Evolutionary conservation across 1,284 basidiomycete genomes (phyloP), one percentile per base, ranked within the genome.

Genomic region (Laetiporus sulphureus): DNA sequence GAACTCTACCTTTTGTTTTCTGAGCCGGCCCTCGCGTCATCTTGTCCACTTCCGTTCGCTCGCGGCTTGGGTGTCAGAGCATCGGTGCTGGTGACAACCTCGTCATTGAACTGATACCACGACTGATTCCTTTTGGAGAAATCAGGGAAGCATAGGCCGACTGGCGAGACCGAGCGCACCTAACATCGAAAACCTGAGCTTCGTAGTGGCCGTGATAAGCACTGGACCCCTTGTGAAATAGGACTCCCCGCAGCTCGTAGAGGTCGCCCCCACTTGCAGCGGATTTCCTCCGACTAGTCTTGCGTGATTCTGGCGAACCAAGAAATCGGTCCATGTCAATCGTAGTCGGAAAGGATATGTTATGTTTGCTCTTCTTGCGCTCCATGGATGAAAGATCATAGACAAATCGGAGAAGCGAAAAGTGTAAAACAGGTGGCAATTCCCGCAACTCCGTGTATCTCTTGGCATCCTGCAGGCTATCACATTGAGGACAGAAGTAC

Each of bases 21-120:
- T 13, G 20, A 27, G 6, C 23, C 23, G 4, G 34, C 12, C 33
- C 32, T 25, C 23, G 49, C 45, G 5, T 24, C 40, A 18, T 23
- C 45, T 30, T 53, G 50, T 1, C 36, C 32, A 2, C 29, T 35
- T 8, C 45, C 46, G 41, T 46, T 49, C 8, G 40, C n/a, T n/a
- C n/a, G n/a, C n/a, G n/a, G n/a, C 33, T 66, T 68, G 22, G 77
- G 71, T 11, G 71, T 70, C 4, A 83, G 64, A n/a, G 68, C 62
- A 34, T 73, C 65, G 40, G 83, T 77, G 53, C 70, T 74, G 2
- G 78, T 79, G 7, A 87, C 82, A 10, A 62, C 63, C 55, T 94
- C 91, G 56, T 96, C 92, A 51, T 93, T 90, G 61, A 90, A 95
- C 47, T 83, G 77, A 58, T 83, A 92, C 92, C 92, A 96, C n/a